Evolutionary conservation across 2,329 filamentous ascomycete species (phyloP).

Genomic region (Alternaria postmessia): DNA sequence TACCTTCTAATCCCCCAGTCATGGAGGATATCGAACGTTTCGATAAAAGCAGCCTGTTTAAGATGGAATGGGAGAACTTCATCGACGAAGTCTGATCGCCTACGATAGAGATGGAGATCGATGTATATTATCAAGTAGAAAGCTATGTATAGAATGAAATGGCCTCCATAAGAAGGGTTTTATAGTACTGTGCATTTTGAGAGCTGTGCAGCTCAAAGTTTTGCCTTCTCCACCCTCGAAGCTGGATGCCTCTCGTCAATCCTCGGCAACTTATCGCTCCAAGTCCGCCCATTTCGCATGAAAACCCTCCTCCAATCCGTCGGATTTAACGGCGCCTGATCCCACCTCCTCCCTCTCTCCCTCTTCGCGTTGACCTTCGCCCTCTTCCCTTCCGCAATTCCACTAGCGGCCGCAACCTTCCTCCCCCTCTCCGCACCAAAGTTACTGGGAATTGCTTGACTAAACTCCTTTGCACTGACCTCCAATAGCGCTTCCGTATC

Average conservation of each 20-base stretch:
- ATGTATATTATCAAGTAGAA: no score
- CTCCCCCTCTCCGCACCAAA: slow-evolving; percentile 23
- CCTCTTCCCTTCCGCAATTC: slow-evolving; percentile 18
- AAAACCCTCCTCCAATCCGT: slow-evolving; percentile 28
- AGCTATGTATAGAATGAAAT: no score
- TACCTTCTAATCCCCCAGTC: no score
- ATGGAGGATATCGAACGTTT: no score
- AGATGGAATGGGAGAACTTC: no score
- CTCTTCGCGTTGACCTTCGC: slow-evolving; percentile 12
- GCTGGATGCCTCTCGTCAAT: slow-evolving; percentile 18
- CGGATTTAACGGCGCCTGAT: slow-evolving; percentile 23
- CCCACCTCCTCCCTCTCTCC: slow-evolving; percentile 15
- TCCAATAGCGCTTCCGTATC: slow-evolving; percentile 24
- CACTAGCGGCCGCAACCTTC: slow-evolving; percentile 24
- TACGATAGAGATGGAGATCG: no score
- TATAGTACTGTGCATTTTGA: no score
- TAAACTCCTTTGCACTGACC: slow-evolving; percentile 31
- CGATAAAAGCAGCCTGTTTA: no score
- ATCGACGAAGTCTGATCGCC: no score
- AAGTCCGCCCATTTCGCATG: slow-evolving; percentile 22
- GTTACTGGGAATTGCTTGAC: slow-evolving; percentile 26
- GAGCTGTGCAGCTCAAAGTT: background rate
- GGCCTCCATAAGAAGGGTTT: accelerated
- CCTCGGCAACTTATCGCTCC: slow-evolving; percentile 19
- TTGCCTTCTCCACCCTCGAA: slow-evolving; percentile 3